Evolutionary conservation across 2,329 filamentous ascomycete genomes (phyloP), one percentile per base, ranked within the genome.

Genomic region (Hansfordia pulvinata): DNA sequence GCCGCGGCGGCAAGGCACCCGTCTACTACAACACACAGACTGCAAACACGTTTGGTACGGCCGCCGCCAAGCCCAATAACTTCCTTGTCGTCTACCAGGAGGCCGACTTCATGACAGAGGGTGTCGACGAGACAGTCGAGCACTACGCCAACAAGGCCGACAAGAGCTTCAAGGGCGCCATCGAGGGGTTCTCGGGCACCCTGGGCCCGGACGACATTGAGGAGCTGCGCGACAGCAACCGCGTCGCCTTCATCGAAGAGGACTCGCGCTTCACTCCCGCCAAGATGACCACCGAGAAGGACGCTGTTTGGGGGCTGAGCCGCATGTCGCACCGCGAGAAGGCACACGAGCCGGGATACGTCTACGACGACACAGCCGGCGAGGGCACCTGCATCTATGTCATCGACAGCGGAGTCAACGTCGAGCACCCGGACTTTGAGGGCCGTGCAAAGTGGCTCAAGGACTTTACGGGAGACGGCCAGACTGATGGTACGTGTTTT

Each of bases 251-350:
- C n/a, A n/a, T n/a, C n/a, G n/a, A n/a, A 16, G 17, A 24, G 23
- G 23, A 24, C 14, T 16, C 16, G 10, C 10, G 4, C n/a, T n/a
- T 24, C 14, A 17, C 23, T 16, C 16, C 47, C 21, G 42, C 41
- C 28, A 46, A 54, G 11, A 47, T 49, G 19, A 41, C 46, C 12
- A 54, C 47, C 5, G 14, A 24, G 14, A 11, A 24, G 13, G 7
- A 14, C 13, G 14, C 23, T 6, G n/a, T 10, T 11, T 24, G 23
- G 23, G 23, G 23, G 4, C 23, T 24, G 14, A 16, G 14, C 14
- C 23, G 23, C 14, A 14, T 24, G 6, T 24, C 23, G 23, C 10
- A 8, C 9, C 23, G 23, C 14, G n/a, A n/a, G n/a, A 24, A 16
- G 23, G n/a, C n/a, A n/a, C n/a, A n/a, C n/a, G n/a, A n/a, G n/a